Evolutionary conservation across 1,139 yeast species (phyloP), one percentile per base, ranked within the genome.

Genomic region (Nakaseomyces kungkrabaensis): DNA sequence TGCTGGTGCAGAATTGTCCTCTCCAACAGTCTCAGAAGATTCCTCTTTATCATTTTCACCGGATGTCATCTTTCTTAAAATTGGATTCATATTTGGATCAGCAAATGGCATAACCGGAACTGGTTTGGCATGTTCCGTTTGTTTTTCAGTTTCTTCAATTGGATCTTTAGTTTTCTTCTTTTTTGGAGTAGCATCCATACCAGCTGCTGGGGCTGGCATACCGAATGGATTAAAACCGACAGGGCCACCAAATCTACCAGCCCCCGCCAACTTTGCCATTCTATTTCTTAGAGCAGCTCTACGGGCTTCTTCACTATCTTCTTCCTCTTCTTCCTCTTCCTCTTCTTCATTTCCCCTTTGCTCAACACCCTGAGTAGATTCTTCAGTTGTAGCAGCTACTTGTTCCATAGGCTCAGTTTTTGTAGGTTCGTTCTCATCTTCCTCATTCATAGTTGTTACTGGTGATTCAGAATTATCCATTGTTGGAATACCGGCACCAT

Each of bases 181-280:
- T 32, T 13, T 48, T 13, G 63, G 57, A 1, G 71, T 57, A 1
- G 73, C 61, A 4, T 73, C 62, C 41, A 62, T 56, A 38, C 31
- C 42, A 10, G 31, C 42, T 6, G 42, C 42, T 9, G 67, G 9
- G 61, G 66, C 67, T 43, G 62, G 78, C 70, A 62, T 71, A 51
- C 73, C 81, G 67, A 76, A 70, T 48, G 83, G 83, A 57, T 76
- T 67, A 50, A 77, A 74, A 70, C 82, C 80, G 3, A 86, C 87
- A 75, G 82, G 79, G 81, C 83, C 81, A 37, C 92, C 92, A 68
- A 80, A 79, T 85, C 85, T 84, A 50, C 94, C 94, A 64, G 95
- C 83, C 11, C 96, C 96, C 0, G 97, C 86, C 27, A 94, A 77
- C 60, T 85, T 88, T 22, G 99, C 98, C 97, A 92, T 92, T 57